Evolutionary conservation across 805 yeast genomes (phyloP), one percentile per base, ranked within the genome.

Genomic region (Blastobotrys terrestris): DNA sequence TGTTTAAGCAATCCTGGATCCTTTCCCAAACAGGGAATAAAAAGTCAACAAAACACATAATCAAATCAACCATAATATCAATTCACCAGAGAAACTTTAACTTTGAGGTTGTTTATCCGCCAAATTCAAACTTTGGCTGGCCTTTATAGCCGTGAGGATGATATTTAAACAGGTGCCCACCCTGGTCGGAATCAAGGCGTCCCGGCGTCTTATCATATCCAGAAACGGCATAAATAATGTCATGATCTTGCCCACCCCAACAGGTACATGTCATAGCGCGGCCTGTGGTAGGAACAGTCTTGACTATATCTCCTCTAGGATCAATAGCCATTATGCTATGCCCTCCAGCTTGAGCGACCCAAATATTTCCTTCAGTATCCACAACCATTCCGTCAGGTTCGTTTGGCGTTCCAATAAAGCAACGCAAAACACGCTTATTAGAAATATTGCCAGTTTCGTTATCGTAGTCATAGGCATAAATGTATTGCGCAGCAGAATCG

Each of bases 381-480:
- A 54, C 49, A n/a, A 59, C 61, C 46, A 61, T 48, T 16, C 66
- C 66, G 46, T 62, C 66, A 5, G 66, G 66, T 48, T 62, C 66
- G 40, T 45, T 48, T 22, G 39, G 21, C 2, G 65, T 60, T 26
- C 62, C 66, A 7, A 51, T 15, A 50, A 52, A 61, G 51, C 57
- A 59, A n/a, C 54, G 49, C 22, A 63, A 42, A 7, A 61, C 46
- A 13, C 59, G 51, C 39, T 53, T 71, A 51, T 77, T 73, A 15
- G 69, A 54, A 39, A 74, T 48, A 39, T 62, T 63, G n/a, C 73
- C 71, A 3, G 66, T 63, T 13, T 60, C 60, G 13, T 58, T 53
- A 58, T 75, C 73, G 55, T 67, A 74, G 57, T 77, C 75, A 57
- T 71, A 77, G 51, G 70, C 72, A 69, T 77, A 80, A 31, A 81